A percentile compares a stretch with the other conserved stretches of the same genome.
These are phyloP conservation scores for Penicillium vulpinum DNA, from an alignment of 2,329 filamentous ascomycete genomes.

Conservation along the genomic window DNA sequence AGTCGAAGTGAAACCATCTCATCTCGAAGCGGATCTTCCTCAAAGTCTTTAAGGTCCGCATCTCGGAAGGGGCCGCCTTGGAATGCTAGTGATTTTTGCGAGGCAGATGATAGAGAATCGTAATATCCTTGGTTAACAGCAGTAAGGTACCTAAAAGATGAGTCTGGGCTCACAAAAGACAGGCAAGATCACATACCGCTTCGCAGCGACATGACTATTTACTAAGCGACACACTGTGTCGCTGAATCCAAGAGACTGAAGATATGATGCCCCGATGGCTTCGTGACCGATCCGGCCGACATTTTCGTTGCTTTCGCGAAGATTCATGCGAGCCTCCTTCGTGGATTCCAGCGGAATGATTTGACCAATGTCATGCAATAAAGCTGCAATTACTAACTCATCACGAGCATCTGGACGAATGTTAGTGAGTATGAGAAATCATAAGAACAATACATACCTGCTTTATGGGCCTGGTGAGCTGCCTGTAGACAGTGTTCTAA, in stretches of 20 bases:
- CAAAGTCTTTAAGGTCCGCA: slow-evolving; percentile 31
- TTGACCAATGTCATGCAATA: slow-evolving; percentile 48
- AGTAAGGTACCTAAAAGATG: slow-evolving; percentile 35
- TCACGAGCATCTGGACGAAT: slow-evolving; percentile 18
- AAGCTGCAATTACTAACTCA: slow-evolving; percentile 38
- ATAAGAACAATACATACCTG: slow-evolving; percentile 14
- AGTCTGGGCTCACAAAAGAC: background rate
- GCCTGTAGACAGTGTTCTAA: slow-evolving; percentile 37
- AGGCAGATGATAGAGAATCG: slow-evolving; percentile 37
- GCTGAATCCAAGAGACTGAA: slow-evolving; percentile 37
- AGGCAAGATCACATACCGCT: slow-evolving; percentile 21
- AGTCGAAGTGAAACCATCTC: slow-evolving; percentile 39
- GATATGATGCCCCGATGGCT: slow-evolving; percentile 39
- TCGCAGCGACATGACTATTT: slow-evolving; percentile 43
- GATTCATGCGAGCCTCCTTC: slow-evolving; percentile 31
- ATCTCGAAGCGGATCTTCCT: slow-evolving; percentile 34
- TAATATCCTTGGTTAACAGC: slow-evolving; percentile 37
- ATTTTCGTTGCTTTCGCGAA: slow-evolving; percentile 28
- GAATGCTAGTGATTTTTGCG: slow-evolving; percentile 40
- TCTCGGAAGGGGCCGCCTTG: slow-evolving; percentile 41
- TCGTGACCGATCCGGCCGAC: slow-evolving; percentile 43
- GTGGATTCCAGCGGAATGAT: slow-evolving; percentile 39
- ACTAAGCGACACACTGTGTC: slow-evolving; percentile 40
- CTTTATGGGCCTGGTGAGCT: slow-evolving; percentile 32
- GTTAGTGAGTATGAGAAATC: background rate